Evolutionary conservation across 495 filamentous ascomycete species (phyloP), one percentile per base, ranked within the genome.

Genomic region (Penicillium dipodomyicola): DNA sequence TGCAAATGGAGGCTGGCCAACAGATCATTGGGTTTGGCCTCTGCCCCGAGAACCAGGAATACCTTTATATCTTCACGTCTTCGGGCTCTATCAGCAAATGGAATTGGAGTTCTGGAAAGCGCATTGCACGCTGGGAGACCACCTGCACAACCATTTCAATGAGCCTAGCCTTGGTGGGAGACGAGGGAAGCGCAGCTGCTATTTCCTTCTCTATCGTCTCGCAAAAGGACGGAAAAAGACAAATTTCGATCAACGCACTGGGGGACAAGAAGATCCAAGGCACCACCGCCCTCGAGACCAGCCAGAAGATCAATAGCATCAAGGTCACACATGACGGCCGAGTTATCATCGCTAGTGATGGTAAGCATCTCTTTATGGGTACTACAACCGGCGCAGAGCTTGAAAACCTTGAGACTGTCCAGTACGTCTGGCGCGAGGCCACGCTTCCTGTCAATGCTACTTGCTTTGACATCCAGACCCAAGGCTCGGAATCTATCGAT

Each of bases 1-100:
- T 85, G 12, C 67, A 73, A 32, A 58, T 76, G 46, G 61, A 71
- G 20, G 50, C 65, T 19, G 62, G 60, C 8, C 67, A 75, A 11
- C 62, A 60, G 9, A 66, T 87, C 4, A 65, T 77, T 27, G 78
- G 84, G 17, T 86, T 82, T 49, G 72, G 73, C 17, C 56, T 92
- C 8, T 92, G 88, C 17, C 77, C 80, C 9, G 65, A 67, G 22
- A 75, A 84, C 11, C 58, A 77, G 0, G 81, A 87, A 47, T 68
- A 81, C 30, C 56, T 96, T 32, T 91, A 87, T 77, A 81, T 94
- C 17, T 85, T 86, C 20, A 88, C 84, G 40, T 82, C 79, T 15
- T 73, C 77, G 55, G 90, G 88, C 0, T 72, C 67, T 23, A 75
- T 96, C 19, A 87, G 82, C 70, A 69, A 82, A 33, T 90, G 92